Percentiles rank a stretch among this genome's conserved stretches.
These are phyloP conservation scores for Fistulinella prunicolor DNA, from an alignment of 768 basidiomycete species.

Conservation along the genomic window DNA sequence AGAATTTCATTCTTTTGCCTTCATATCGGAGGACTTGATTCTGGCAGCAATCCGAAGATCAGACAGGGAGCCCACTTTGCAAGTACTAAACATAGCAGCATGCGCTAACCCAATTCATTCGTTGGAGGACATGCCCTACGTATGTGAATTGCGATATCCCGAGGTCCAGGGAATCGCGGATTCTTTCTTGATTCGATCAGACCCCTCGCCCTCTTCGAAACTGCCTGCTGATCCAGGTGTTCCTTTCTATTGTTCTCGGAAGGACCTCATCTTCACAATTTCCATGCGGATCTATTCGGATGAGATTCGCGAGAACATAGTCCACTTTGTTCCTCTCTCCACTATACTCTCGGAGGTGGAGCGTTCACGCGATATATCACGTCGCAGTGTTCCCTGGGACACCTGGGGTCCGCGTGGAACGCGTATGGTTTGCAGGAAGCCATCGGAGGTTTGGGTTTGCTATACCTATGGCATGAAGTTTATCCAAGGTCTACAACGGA, in stretches of 20 bases:
- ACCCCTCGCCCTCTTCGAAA: constrained; percentile 31
- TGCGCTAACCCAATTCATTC: constrained; percentile 1
- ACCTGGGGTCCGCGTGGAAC: constrained; percentile 33
- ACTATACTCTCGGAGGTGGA: constrained; percentile 26
- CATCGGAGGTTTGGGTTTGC: constrained; percentile 35
- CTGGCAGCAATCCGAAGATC: constrained; percentile 17
- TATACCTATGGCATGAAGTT: constrained; percentile 36
- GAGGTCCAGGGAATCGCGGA: constrained; percentile 10
- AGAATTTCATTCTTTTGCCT: constrained; percentile 33
- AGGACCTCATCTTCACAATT: constrained; percentile 34
- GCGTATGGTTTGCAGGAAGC: constrained; percentile 27
- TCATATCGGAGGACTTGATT: constrained; percentile 32
- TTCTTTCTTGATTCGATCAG: constrained; percentile 31
- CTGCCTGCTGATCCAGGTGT: constrained; percentile 4
- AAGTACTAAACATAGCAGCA: constrained; percentile 20
- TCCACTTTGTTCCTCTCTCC: constrained; percentile 33
- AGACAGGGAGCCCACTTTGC: constrained; percentile 8
- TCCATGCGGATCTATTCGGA: constrained; percentile 15
- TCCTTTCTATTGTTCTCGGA: constrained; percentile 24
- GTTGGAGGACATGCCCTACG: constrained; percentile 13
- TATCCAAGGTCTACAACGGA: constrained; percentile 25
- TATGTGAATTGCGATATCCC: constrained; percentile 30
- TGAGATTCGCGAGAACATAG: constrained; percentile 10
- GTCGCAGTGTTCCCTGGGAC: constrained; percentile 23
- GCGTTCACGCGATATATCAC: constrained; percentile 2